Evolutionary conservation across 768 basidiomycete genomes (phyloP).

Genomic region (Cystobasidium ongulense): DNA sequence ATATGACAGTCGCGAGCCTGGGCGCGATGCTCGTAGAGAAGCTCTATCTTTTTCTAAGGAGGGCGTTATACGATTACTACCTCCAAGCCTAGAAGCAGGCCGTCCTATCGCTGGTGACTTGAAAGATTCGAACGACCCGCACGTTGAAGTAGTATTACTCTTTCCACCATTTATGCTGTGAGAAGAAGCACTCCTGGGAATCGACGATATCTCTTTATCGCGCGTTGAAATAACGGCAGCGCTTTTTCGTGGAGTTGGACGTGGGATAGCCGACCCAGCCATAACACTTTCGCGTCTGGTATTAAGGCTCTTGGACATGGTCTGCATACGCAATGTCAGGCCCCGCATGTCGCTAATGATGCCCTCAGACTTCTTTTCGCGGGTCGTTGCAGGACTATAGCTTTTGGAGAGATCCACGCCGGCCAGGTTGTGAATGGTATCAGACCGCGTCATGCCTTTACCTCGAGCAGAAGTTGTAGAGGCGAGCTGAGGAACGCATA

Average conservation of each 20-base stretch:
- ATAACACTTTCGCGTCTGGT: conserved; percentile 9
- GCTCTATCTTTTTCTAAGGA: not conserved
- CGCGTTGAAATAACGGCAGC: not conserved
- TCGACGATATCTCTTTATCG: not conserved
- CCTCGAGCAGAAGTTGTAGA: not conserved
- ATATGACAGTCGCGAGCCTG: not conserved
- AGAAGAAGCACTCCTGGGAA: not conserved
- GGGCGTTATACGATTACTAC: no score
- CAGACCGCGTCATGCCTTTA: not conserved
- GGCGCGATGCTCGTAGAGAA: not conserved
- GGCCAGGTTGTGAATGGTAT: not conserved
- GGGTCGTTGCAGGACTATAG: not conserved
- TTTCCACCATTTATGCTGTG: not conserved
- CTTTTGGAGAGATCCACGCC: not conserved
- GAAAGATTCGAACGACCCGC: no score
- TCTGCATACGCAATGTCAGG: conserved; percentile 22
- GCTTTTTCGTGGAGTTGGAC: not conserved
- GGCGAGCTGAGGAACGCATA: no score
- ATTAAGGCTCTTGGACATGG: not conserved
- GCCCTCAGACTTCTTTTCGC: conserved; percentile 8
- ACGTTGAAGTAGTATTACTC: no score
- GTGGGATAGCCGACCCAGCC: conserved; percentile 28
- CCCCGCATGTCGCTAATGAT: conserved; percentile 20
- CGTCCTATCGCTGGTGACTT: not conserved
- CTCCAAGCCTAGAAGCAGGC: not conserved